Evolutionary conservation across 2,329 filamentous ascomycete genomes (phyloP).

Genomic region (Ceratocystis colombiana): DNA sequence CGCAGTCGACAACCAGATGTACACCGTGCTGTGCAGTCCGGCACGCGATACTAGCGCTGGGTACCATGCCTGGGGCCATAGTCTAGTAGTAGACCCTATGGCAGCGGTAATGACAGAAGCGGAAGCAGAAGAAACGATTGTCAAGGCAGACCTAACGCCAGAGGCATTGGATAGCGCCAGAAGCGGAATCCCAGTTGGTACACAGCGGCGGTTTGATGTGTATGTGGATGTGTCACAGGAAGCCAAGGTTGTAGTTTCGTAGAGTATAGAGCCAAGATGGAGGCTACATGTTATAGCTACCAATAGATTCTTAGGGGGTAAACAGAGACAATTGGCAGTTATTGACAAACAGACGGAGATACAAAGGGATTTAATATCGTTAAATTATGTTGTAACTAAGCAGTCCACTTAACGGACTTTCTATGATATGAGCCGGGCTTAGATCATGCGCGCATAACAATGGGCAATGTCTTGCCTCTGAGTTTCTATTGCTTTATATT

Average conservation of each 20-base stretch:
- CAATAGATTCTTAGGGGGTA: neutral
- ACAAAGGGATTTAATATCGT: conserved; percentile 10
- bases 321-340: neutral
- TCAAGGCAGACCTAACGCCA: conserved; percentile 60
- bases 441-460: neutral
- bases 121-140: conserved; percentile 64
- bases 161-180: conserved; percentile 63
- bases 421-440: neutral
- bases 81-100: conserved; percentile 77
- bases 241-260: conserved; percentile 24
- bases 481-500: conserved; percentile 8
- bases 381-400: conserved; percentile 1
- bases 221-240: conserved; percentile 64
- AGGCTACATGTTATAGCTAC: neutral
- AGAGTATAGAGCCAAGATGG: neutral
- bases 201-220: conserved; percentile 85
- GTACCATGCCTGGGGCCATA: conserved; percentile 91
- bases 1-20: conserved; percentile 88
- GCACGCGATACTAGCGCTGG: conserved; percentile 65
- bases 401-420: conserved; percentile 5
- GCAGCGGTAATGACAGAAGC: conserved; percentile 71
- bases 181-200: conserved; percentile 71
- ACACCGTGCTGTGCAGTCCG: conserved; percentile 85
- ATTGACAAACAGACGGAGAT: neutral
- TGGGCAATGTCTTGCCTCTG: neutral